These are phyloP conservation scores for Vaccinium myrtillus DNA, from an alignment of 148 eudicot genomes.

Conservation along the genomic window DNA sequence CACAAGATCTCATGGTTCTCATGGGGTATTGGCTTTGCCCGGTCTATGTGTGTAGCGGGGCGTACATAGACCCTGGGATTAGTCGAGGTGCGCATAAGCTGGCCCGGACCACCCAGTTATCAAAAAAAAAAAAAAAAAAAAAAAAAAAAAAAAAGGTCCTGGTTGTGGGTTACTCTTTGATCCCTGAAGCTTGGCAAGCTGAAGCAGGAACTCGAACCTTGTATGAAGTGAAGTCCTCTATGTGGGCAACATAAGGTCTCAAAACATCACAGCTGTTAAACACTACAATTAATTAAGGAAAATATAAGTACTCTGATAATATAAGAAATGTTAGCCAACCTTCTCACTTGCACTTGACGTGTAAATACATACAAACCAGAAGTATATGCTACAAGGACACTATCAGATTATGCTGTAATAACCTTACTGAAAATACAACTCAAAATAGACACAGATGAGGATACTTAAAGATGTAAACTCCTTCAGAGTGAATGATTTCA, in stretches of 20 bases:
- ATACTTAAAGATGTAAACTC: conserved; percentile 93
- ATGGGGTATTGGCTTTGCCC: too few relatives aligned
- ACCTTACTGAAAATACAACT: background rate
- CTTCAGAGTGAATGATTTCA: conserved; percentile 85
- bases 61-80: too few relatives aligned
- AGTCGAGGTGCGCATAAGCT: too few relatives aligned
- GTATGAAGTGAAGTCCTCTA: conserved; percentile 98
- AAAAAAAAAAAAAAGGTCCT: too few relatives aligned
- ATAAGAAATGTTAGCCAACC: background rate
- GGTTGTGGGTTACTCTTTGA: too few relatives aligned
- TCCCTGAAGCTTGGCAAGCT: too few relatives aligned
- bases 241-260: conserved; percentile 88
- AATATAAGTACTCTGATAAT: background rate
- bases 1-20: too few relatives aligned
- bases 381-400: background rate
- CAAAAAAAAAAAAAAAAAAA: too few relatives aligned
- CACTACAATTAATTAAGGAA: conserved; percentile 67
- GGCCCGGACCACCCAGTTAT: too few relatives aligned
- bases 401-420: background rate
- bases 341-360: background rate
- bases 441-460: conserved; percentile 29
- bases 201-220: conserved; percentile 98
- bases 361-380: background rate
- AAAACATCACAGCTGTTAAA: conserved; percentile 95
- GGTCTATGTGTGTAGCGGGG: too few relatives aligned